Evolutionary conservation across 2,329 filamentous ascomycete species (phyloP).

Genomic region (Exophiala calicioides): DNA sequence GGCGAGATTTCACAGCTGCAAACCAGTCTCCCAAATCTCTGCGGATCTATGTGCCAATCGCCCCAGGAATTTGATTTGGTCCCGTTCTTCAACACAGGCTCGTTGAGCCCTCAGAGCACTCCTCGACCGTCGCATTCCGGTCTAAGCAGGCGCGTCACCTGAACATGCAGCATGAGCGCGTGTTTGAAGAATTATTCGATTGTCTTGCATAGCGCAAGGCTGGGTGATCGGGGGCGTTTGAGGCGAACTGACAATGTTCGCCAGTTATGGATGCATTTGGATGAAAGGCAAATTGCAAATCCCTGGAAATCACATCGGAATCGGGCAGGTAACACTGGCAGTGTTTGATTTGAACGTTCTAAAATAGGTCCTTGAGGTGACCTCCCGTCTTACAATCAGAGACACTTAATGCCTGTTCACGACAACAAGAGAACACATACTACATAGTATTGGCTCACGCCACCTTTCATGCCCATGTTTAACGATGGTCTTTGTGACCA

Average conservation of each 20-base stretch:
- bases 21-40: conserved; percentile 19
- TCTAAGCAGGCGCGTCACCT: conserved; percentile 12
- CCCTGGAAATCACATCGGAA: neutral
- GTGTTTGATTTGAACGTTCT: no score
- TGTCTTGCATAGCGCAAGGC: conserved; percentile 17
- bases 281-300: conserved; percentile 5
- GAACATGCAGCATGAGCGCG: neutral
- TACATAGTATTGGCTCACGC: neutral
- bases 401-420: no score
- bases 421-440: conserved; percentile 2
- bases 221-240: conserved; percentile 2
- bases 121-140: conserved; percentile 14
- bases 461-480: no score
- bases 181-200: conserved; percentile 1
- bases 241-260: neutral
- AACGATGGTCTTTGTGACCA: no score
- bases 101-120: conserved; percentile 16
- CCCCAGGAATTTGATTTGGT: conserved; percentile 29
- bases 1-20: conserved; percentile 27
- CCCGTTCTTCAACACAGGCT: conserved; percentile 22
- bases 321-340: no score
- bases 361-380: no score
- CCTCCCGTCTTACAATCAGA: no score
- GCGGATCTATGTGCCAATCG: conserved; percentile 22
- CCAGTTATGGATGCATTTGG: conserved; percentile 8